Base-by-base conservation (phyloP, 352 stramenopile genomes). In the Pythium oligandrum region DNA sequence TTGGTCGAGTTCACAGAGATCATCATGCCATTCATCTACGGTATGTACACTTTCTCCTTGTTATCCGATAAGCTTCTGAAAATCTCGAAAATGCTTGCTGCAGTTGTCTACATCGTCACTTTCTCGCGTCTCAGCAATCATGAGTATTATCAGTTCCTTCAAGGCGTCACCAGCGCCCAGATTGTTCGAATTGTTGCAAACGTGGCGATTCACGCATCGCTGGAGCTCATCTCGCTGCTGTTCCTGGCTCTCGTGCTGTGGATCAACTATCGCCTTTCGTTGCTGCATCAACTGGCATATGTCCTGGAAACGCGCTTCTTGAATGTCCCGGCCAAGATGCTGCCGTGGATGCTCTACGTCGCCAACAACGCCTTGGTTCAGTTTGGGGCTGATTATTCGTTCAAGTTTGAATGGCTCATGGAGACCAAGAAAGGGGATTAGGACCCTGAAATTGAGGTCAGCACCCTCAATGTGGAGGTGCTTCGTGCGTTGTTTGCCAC, bases 401-500 rank as follows among this genome's bases (percentile, higher is more conserved):
- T 66, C 44, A 12, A 45, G 30, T 66, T 61, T 31, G 44, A 39
- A 37, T 66, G 59, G 53, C 52, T 66, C 17, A 26, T 26, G 17
- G 17, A 26, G 17, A 26, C 17, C 17, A 26, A 26, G 17, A 26
- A 26, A 26, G 17, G 17, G 17, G 17, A 0, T 5, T 54, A 68
- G 34, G 70, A 80, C 40, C 31, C 59, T 5, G 71, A 76, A 37
- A 63, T 71, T 2, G 62, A 85, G 51, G 57, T 61, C 0, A 64
- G 80, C 1, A 73, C 77, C n/a, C 78, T 85, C 52, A 78, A 78
- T 17, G 66, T 76, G 4, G 64, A 85, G 35, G 54, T 85, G 40
- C 82, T 80, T 46, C 69, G 80, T 50, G 53, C 71, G 37, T 44
- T 85, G 1, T 85, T 65, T n/a, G 64, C 80, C 2, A 57, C 74